Conservation (phyloP, 805 yeast species). For the Suhomyces sp. region DNA sequence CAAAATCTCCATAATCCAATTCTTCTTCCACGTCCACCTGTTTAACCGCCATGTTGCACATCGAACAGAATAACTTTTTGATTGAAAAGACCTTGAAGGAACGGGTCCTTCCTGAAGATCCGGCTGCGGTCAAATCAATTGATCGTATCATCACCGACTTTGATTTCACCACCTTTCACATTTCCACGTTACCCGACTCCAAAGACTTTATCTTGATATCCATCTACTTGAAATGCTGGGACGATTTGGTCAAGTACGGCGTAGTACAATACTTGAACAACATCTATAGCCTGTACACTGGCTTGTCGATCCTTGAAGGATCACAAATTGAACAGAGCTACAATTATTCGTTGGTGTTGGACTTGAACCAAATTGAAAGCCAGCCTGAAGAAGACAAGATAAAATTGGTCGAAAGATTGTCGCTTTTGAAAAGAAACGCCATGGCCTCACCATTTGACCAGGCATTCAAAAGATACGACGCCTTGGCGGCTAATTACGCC, state of each 20-base stretch:
- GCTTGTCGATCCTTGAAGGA: constrained; percentile 28
- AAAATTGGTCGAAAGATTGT: constrained; percentile 58
- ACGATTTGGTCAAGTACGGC: constrained; percentile 68
- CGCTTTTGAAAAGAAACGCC: constrained; percentile 78
- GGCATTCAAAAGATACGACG: constrained; percentile 79
- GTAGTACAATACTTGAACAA: constrained; percentile 51
- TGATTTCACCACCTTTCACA: constrained; percentile 91
- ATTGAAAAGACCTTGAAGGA: constrained; percentile 78
- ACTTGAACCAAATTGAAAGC: constrained; percentile 41
- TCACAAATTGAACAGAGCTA: constrained; percentile 68
- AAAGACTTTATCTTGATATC: constrained; percentile 66
- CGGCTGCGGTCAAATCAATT: constrained; percentile 41
- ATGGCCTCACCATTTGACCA: constrained; percentile 90
- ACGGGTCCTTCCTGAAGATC: constrained; percentile 48
- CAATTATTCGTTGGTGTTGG: constrained; percentile 72
- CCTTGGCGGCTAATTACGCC: constrained; percentile 50
- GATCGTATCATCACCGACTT: constrained; percentile 93
- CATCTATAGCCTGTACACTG: constrained; percentile 42
- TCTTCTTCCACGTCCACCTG: background rate
- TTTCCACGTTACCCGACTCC: constrained; percentile 75
- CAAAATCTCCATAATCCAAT: too few species aligned
- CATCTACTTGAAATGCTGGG: constrained; percentile 72
- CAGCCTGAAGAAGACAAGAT: constrained; percentile 46
- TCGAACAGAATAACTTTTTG: constrained; percentile 80
- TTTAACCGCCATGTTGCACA: constrained; percentile 61